These are phyloP conservation scores for Colletotrichum liriopes DNA, from an alignment of 2,329 filamentous ascomycete species.

Conservation along the genomic window DNA sequence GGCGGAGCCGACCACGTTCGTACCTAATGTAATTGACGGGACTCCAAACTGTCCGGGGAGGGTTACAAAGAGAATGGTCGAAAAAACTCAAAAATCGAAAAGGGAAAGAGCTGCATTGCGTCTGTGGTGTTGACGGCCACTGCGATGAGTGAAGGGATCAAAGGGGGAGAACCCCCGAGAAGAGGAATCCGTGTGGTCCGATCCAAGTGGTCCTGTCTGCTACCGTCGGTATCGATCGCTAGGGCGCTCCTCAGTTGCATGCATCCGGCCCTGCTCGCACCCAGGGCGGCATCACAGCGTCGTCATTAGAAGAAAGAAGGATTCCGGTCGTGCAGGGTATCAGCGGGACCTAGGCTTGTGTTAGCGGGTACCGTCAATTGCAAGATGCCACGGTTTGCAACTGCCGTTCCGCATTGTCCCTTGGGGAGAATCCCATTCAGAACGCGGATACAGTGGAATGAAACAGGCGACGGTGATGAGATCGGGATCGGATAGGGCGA, in stretches of 20 bases:
- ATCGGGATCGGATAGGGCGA: constrained; percentile 40
- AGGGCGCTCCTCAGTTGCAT: constrained; percentile 25
- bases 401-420: constrained; percentile 1
- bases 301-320: constrained; percentile 21
- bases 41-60: constrained; percentile 35
- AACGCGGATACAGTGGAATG: not conserved
- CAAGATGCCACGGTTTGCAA: not conserved
- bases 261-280: constrained; percentile 14
- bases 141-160: constrained; percentile 24
- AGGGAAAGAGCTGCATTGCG: constrained; percentile 33
- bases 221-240: constrained; percentile 29
- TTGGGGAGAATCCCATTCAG: not conserved
- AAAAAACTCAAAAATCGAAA: constrained; percentile 40
- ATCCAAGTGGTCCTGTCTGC: constrained; percentile 15
- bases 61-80: constrained; percentile 34
- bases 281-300: constrained; percentile 6
- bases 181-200: constrained; percentile 21
- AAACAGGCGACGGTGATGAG: constrained; percentile 2
- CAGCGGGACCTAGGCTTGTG: constrained; percentile 20
- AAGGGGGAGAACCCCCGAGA: constrained; percentile 6
- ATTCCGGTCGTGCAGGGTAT: not conserved
- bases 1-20: constrained; percentile 12
- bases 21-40: constrained; percentile 12
- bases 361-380: constrained; percentile 24
- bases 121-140: constrained; percentile 16